phyloP scores from a whole-genome alignment of 257 asterid genomes.

The Salvia rosmarinus region DNA sequence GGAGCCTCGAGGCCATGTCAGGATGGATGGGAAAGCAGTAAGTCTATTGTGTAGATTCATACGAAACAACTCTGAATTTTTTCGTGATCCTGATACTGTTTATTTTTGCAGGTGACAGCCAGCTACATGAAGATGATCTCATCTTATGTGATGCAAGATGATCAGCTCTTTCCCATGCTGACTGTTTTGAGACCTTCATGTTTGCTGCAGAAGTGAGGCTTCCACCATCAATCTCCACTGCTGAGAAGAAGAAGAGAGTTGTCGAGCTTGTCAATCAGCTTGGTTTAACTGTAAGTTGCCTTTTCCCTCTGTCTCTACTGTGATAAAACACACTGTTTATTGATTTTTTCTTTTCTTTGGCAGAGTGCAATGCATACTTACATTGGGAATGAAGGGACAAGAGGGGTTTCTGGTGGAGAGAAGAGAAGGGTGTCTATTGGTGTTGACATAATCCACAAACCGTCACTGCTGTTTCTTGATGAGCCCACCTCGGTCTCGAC shows the following conservation, averaged over 20 bases:
- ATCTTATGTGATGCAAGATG: slow-evolving; percentile 92
- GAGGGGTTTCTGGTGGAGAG: slow-evolving; percentile 91
- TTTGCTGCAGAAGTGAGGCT: slow-evolving; percentile 92
- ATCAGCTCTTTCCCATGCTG: slow-evolving; percentile 85
- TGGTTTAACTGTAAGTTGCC: slow-evolving; percentile 61
- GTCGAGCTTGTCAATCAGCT: slow-evolving; percentile 74
- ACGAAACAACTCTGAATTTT: background rate
- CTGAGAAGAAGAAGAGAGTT: slow-evolving; percentile 75
- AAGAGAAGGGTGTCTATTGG: slow-evolving; percentile 84
- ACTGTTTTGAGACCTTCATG: slow-evolving; percentile 87
- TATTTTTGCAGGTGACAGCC: slow-evolving; percentile 65
- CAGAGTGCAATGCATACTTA: slow-evolving; percentile 76
- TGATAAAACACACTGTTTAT: no score
- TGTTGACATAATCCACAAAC: slow-evolving; percentile 84
- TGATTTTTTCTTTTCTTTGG: background rate
- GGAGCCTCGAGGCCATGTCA: slow-evolving; percentile 81
- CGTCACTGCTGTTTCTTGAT: slow-evolving; percentile 79
- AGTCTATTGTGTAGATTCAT: background rate
- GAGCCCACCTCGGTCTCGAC: slow-evolving; percentile 89
- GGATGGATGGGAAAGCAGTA: slow-evolving; percentile 82
- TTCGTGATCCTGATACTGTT: background rate
- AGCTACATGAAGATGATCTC: slow-evolving; percentile 94
- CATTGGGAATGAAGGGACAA: slow-evolving; percentile 77
- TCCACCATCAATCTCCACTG: slow-evolving; percentile 71
- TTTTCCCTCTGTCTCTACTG: background rate